Evolutionary conservation across 192 early-diverging fungal species (phyloP).

Genomic region (Phycomyces blakesleeanus): DNA sequence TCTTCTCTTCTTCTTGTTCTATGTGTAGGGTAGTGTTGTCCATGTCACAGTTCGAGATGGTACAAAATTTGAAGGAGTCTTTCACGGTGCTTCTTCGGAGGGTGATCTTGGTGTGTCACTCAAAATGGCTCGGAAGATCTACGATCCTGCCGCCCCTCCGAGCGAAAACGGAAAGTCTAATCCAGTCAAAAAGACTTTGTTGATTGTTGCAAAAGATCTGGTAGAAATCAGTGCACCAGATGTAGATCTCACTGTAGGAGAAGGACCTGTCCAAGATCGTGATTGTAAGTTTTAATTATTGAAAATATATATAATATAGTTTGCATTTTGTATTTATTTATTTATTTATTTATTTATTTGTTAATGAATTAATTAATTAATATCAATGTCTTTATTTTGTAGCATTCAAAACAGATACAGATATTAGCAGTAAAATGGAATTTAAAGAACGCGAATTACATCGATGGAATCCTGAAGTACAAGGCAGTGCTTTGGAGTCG

Average conservation of each 20-base stretch:
- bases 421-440: constrained; percentile 70
- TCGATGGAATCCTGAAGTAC: constrained; percentile 77
- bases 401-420: constrained; percentile 87
- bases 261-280: constrained; percentile 34
- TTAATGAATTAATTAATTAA: too few species aligned
- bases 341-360: not conserved
- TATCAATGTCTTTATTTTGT: not conserved
- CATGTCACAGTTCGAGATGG: constrained; percentile 56
- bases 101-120: constrained; percentile 66
- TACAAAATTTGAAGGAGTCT: constrained; percentile 63
- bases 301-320: not conserved
- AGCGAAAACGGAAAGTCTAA: constrained; percentile 35
- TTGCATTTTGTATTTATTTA: too few species aligned
- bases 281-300: constrained; percentile 45
- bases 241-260: constrained; percentile 51
- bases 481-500: constrained; percentile 27
- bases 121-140: constrained; percentile 47
- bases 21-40: constrained; percentile 61
- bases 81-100: constrained; percentile 55
- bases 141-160: constrained; percentile 6
- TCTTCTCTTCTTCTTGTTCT: not conserved
- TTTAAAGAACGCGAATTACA: constrained; percentile 79
- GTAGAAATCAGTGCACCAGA: constrained; percentile 47
- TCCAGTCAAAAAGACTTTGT: constrained; percentile 40
- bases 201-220: constrained; percentile 67